Conservation (phyloP, 441 rosid species). For the Bocquillonia castaneifolia region DNA sequence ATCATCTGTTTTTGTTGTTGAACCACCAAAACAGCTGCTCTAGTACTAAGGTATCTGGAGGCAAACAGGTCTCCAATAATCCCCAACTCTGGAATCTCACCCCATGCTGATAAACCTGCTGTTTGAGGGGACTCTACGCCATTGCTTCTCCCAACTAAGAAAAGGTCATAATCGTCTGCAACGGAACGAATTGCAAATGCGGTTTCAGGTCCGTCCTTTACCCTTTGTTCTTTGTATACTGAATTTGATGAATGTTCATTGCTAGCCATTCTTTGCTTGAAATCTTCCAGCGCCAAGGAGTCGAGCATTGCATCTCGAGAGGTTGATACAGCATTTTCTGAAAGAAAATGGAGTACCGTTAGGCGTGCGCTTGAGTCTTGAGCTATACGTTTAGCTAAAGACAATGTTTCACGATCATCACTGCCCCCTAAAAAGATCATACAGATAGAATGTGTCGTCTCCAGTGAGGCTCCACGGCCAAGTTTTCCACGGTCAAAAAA, state of each 20-base stretch:
- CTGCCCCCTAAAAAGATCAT: not conserved
- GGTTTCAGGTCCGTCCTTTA: not conserved
- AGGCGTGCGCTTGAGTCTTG: not conserved
- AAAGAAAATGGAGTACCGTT: not conserved
- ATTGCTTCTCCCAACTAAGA: not conserved
- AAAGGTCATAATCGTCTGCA: slow-evolving; percentile 2
- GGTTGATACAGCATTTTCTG: not conserved
- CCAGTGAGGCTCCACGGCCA: not conserved
- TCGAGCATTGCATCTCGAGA: not conserved
- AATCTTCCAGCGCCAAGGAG: not conserved
- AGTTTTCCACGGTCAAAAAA: slow-evolving; percentile 36
- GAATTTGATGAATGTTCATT: not conserved
- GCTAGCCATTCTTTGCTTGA: not conserved
- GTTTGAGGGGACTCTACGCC: not conserved
- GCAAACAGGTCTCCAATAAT: slow-evolving; percentile 14
- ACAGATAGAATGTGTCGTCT: not conserved
- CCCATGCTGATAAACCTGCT: not conserved
- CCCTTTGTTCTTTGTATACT: not conserved
- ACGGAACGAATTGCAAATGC: not conserved
- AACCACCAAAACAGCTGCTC: slow-evolving; percentile 13
- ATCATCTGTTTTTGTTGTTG: slow-evolving; percentile 1
- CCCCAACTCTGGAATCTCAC: slow-evolving; percentile 13
- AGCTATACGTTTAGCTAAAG: slow-evolving; percentile 9
- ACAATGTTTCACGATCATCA: slow-evolving; percentile 17
- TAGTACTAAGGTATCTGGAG: slow-evolving; percentile 6